Conservation (phyloP, 2,329 filamentous ascomycete genomes). For the Penicillium sp. region DNA sequence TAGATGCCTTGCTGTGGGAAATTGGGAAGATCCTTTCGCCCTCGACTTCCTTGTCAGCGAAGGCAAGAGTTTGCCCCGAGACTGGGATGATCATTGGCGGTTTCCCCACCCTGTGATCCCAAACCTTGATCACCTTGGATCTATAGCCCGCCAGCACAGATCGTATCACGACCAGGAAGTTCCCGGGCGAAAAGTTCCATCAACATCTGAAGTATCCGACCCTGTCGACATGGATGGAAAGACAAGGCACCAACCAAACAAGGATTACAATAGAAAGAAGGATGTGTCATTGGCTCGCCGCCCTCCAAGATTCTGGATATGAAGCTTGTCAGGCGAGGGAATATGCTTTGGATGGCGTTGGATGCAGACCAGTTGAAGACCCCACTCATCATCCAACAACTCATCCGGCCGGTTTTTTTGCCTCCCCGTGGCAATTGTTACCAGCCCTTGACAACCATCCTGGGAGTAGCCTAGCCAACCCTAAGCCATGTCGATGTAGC, state of each 20-base stretch:
- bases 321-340: slow-evolving; percentile 11
- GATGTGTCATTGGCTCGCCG: slow-evolving; percentile 4
- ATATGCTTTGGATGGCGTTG: slow-evolving; percentile 16
- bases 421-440: slow-evolving; percentile 7
- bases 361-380: slow-evolving; percentile 12
- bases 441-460: slow-evolving; percentile 16
- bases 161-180: slow-evolving; percentile 11
- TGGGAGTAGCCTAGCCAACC: slow-evolving; percentile 17
- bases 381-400: neutral
- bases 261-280: neutral
- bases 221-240: slow-evolving; percentile 7
- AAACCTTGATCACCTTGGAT: slow-evolving; percentile 16
- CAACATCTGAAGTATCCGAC: neutral
- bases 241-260: slow-evolving; percentile 4
- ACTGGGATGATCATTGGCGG: slow-evolving; percentile 10
- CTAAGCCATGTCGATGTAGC: slow-evolving; percentile 11
- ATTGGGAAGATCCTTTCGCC: neutral
- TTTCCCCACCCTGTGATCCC: slow-evolving; percentile 10
- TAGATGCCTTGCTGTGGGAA: slow-evolving; percentile 1
- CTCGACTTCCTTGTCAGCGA: neutral
- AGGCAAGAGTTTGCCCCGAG: neutral
- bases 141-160: slow-evolving; percentile 11
- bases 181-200: slow-evolving; percentile 6
- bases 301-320: slow-evolving; percentile 2
- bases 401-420: neutral